Evolutionary conservation across 345 rosid species (phyloP), one percentile per base, ranked within the genome.

Genomic region (Nasturtium officinale): DNA sequence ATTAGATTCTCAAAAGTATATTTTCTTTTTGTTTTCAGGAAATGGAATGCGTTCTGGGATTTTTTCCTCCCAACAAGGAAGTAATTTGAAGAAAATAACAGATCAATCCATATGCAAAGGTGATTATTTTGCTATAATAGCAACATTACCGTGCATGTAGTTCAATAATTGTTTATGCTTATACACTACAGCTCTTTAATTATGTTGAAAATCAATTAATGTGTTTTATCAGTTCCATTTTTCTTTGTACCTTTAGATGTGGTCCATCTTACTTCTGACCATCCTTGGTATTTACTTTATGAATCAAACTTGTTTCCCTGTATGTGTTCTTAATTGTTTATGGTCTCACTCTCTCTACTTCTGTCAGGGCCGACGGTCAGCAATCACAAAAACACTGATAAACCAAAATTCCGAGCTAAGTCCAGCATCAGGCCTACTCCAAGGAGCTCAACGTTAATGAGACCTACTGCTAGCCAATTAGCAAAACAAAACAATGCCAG

Each of bases 361-460:
- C 9, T 50, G 71, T 33, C 85, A 91, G 99, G 90, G 38, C 51
- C 72, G 32, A 73, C 81, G 74, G 60, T 66, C 78, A 75, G 70
- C 61, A 76, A 71, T 83, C 78, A 69, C 18, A 73, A 58, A 16
- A 69, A 80, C 26, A 57, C 52, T 61, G 82, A 78, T 71, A 85
- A 72, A 73, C 74, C 71, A 12, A 88, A 79, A 62, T 45, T 77
- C 55, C 82, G 71, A 74, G 52, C 77, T 43, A 83, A 80, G 81
- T 77, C 84, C 15, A 50, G 71, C 16, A 66, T 38, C 43, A 89
- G 84, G 80, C 70, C 82, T 46, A 45, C 68, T 62, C 72, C 89
- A 5, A 86, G 96, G 82, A 80, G 82, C 82, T 95, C 99, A 72
- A 91, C 96, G 72, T 85, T 91, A 74, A 90, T 95, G 98, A 95